Evolutionary conservation across 1,284 basidiomycete species (phyloP), one percentile per base, ranked within the genome.

Genomic region (Vanrija humicola): DNA sequence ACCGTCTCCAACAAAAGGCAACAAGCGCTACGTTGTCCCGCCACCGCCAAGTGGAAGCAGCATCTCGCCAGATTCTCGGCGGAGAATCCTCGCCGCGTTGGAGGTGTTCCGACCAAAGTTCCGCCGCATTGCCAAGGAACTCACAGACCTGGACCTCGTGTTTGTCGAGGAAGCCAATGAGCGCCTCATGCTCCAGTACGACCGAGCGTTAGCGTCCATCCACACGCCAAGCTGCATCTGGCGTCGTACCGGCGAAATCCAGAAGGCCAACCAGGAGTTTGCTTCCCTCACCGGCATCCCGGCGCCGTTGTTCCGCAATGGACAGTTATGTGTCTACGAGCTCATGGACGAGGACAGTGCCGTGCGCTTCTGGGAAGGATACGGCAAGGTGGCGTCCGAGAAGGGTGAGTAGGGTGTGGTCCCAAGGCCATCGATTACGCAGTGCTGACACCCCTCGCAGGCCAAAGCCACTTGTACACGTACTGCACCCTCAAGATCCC

Each of bases 131-230:
- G 92, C 95, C 0, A 89, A 92, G 69, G 88, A 86, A 16, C 78
- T 98, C 52, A 87, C 88, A 55, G 91, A 97, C 75, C 85, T 97
- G 83, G 95, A 98, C 72, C 82, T 97, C n/a, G 89, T 98, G 16
- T 96, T 96, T 72, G 92, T 96, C 64, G 93, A 96, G 76, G 95
- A 98, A 78, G 93, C 90, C 0, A 98, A 98, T 68, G 95, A 98
- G 73, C 86, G 95, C 1, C 81, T 98, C 55, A 81, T 98, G 57
- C 83, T 98, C 18, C 93, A 98, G 70, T 98, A 98, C 70, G 94
- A 98, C 70, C 86, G 94, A 38, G 90, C 95, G 0, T 94, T 98
- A 74, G 89, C 88, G 10, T 89, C 89, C 0, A 95, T 97, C 85
- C 93, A 91, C 43, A 91, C 98, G 9, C 96, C 96, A 0, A 92